Evolutionary conservation across 164 flowering plant species (phyloP).

Genomic region (Kalanchoe fedtschenkoi): DNA sequence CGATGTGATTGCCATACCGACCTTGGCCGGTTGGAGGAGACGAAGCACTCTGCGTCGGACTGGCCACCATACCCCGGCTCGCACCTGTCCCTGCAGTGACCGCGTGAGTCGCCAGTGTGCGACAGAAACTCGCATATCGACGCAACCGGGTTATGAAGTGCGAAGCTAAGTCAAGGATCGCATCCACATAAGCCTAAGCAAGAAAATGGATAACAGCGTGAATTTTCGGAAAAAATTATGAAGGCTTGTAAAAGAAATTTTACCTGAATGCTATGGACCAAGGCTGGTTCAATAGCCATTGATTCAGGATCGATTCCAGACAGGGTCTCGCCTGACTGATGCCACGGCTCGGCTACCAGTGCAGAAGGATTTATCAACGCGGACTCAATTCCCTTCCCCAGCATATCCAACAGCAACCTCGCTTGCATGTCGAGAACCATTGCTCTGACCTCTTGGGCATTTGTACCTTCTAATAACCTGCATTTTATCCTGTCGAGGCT

Average conservation of each 20-base stretch:
- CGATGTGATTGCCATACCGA: slow-evolving; percentile 22
- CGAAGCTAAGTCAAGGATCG: slow-evolving; percentile 92
- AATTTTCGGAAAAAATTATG: background rate
- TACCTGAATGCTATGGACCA: slow-evolving; percentile 82
- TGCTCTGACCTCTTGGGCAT: slow-evolving; percentile 97
- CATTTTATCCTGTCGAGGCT: slow-evolving; percentile 95
- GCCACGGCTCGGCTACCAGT: slow-evolving; percentile 89
- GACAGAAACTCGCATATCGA: slow-evolving; percentile 98
- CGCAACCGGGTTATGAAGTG: slow-evolving; percentile 96
- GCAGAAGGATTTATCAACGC: slow-evolving; percentile 88
- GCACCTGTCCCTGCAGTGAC: slow-evolving; percentile 70
- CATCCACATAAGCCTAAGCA: slow-evolving; percentile 93
- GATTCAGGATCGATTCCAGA: slow-evolving; percentile 67
- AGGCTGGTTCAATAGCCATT: slow-evolving; percentile 89
- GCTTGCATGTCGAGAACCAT: slow-evolving; percentile 99
- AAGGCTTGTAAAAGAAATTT: background rate
- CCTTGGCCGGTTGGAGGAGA: slow-evolving; percentile 76
- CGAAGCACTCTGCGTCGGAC: slow-evolving; percentile 81
- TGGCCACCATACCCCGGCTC: slow-evolving; percentile 63
- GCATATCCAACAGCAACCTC: slow-evolving; percentile 89
- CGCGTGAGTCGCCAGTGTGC: slow-evolving; percentile 97
- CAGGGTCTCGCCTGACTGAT: slow-evolving; percentile 66
- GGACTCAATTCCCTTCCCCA: slow-evolving; percentile 97
- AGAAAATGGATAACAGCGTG: too few relatives aligned
- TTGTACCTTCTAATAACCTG: slow-evolving; percentile 88